Evolutionary conservation across 2,329 filamentous ascomycete genomes (phyloP).

Genomic region (Trichoderma gracile): DNA sequence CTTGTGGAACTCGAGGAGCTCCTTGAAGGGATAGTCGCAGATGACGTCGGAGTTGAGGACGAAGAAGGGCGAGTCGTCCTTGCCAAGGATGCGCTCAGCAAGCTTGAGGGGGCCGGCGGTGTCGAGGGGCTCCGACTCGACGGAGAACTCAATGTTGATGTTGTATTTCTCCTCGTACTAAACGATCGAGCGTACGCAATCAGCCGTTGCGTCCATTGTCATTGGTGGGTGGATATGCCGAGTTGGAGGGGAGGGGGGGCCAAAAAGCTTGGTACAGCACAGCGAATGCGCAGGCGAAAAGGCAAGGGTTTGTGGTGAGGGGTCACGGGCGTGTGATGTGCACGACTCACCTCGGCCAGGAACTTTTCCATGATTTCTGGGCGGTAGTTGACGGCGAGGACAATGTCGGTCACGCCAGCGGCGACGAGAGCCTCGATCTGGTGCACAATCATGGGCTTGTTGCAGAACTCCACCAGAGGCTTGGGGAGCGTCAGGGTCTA

Average conservation of each 20-base stretch:
- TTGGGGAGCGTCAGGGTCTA: constrained; percentile 96
- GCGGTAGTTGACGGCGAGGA: constrained; percentile 97
- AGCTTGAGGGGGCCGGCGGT: constrained; percentile 95
- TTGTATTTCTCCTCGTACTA: constrained; percentile 90
- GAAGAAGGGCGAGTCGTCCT: constrained; percentile 94
- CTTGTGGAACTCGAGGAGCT: constrained; percentile 90
- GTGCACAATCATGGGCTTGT: constrained; percentile 99
- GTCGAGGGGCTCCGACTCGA: constrained; percentile 92
- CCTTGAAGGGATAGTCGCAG: constrained; percentile 93
- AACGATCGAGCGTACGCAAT: constrained; percentile 6
- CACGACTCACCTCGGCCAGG: constrained; percentile 70
- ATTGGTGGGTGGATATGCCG: constrained; percentile 1
- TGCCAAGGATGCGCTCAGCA: constrained; percentile 85
- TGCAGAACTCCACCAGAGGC: constrained; percentile 95
- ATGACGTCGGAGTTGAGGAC: constrained; percentile 98
- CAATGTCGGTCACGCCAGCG: constrained; percentile 94
- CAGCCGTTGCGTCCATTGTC: constrained; percentile 6
- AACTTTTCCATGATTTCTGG: constrained; percentile 97
- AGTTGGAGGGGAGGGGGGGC: background rate
- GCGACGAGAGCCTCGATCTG: constrained; percentile 93
- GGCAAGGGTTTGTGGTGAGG: background rate
- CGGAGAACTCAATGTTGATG: constrained; percentile 94
- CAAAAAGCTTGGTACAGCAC: constrained; percentile 6
- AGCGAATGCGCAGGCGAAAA: background rate
- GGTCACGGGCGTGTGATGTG: background rate